phyloP scores from a whole-genome alignment of 2,329 filamentous ascomycete genomes.

The Hypoxylon sp. region DNA sequence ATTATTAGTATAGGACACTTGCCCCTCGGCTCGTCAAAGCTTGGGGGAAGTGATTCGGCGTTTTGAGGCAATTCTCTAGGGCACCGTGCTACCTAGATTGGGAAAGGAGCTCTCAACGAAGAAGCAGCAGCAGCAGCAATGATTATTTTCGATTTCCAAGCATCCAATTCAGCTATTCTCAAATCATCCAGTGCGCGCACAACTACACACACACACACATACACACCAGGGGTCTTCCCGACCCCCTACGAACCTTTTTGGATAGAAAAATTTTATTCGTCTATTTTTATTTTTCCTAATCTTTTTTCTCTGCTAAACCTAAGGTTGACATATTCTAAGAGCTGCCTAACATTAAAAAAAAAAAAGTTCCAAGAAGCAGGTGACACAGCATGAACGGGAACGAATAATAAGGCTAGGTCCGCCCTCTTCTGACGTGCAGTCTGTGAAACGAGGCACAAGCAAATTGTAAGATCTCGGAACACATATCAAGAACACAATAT shows the following conservation, averaged over 20 bases:
- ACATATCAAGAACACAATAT: conserved; percentile 6
- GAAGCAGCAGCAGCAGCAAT: conserved; percentile 33
- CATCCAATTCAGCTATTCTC: conserved; percentile 5
- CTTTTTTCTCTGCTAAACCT: conserved; percentile 10
- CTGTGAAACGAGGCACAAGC: conserved; percentile 26
- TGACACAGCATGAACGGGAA: conserved; percentile 32
- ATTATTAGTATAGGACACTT: conserved; percentile 35
- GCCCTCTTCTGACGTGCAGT: conserved; percentile 37
- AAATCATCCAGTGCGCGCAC: conserved; percentile 12
- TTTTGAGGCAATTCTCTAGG: conserved; percentile 17
- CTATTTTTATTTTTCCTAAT: conserved; percentile 26
- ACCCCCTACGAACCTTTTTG: conserved; percentile 8
- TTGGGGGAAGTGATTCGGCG: conserved; percentile 29
- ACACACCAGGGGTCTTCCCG: conserved; percentile 7
- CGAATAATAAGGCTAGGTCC: conserved; percentile 29
- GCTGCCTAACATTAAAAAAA: conserved; percentile 20
- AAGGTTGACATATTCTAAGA: conserved; percentile 17
- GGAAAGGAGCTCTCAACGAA: conserved; percentile 29
- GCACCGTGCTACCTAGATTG: conserved; percentile 18
- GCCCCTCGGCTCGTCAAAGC: conserved; percentile 18
- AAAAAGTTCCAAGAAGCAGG: conserved; percentile 8
- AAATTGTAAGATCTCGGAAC: conserved; percentile 25
- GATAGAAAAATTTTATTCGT: conserved; percentile 11
- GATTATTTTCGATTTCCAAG: conserved; percentile 13
- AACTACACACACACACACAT: neutral